Evolutionary conservation across 345 rosid species (phyloP).

Genomic region (Ceriops zippeliana): DNA sequence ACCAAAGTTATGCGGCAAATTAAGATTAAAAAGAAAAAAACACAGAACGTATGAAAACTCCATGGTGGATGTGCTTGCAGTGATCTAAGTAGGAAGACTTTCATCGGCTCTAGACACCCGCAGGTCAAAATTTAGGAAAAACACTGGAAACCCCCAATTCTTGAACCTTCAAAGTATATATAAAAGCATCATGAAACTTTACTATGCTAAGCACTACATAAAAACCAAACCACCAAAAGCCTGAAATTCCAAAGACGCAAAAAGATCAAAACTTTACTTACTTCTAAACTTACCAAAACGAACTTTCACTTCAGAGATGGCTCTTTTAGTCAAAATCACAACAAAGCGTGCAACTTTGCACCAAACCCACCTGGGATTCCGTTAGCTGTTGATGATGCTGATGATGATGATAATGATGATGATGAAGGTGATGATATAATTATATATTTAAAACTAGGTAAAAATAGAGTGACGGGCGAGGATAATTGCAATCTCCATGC

Average conservation of each 20-base stretch:
- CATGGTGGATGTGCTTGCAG: neutral
- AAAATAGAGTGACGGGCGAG: conserved; percentile 1
- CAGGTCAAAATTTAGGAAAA: conserved; percentile 10
- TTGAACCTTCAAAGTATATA: neutral
- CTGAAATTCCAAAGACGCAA: neutral
- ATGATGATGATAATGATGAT: conserved; percentile 3
- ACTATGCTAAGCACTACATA: neutral
- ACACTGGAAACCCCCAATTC: conserved; percentile 15
- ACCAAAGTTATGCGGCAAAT: neutral
- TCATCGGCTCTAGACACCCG: neutral
- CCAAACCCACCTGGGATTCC: conserved; percentile 33
- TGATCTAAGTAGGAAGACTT: neutral
- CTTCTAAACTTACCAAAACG: neutral
- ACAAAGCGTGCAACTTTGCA: conserved; percentile 1
- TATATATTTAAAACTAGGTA: neutral
- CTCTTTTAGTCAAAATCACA: conserved; percentile 5
- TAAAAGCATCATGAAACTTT: neutral
- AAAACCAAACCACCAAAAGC: conserved; percentile 3
- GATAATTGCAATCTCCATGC: conserved; percentile 37
- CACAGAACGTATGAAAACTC: neutral
- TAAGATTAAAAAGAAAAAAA: neutral
- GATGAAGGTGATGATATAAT: conserved; percentile 14
- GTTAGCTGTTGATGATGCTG: conserved; percentile 15
- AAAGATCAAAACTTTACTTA: conserved; percentile 12
- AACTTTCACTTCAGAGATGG: neutral